Evolutionary conservation across 2,329 filamentous ascomycete genomes (phyloP).

Genomic region (Dothideomycetes sp.): DNA sequence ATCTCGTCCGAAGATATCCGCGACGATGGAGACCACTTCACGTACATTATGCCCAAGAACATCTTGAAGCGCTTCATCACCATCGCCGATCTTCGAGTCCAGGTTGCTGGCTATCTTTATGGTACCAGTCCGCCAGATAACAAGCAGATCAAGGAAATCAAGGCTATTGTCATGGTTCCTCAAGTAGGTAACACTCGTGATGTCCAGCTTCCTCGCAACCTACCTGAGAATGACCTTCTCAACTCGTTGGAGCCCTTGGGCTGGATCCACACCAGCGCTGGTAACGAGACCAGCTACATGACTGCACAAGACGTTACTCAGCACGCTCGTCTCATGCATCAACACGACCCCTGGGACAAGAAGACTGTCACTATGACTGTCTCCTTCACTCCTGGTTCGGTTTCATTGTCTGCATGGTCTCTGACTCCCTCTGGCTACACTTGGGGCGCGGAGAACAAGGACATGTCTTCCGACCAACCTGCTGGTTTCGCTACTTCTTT

Average conservation of each 20-base stretch:
- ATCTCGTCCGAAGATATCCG: slow-evolving; percentile 93
- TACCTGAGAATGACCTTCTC: slow-evolving; percentile 88
- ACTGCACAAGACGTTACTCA: slow-evolving; percentile 88
- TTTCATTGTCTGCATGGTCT: slow-evolving; percentile 88
- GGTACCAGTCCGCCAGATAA: slow-evolving; percentile 89
- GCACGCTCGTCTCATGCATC: slow-evolving; percentile 80
- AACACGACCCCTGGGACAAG: slow-evolving; percentile 72
- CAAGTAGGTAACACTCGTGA: slow-evolving; percentile 91
- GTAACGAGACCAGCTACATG: slow-evolving; percentile 95
- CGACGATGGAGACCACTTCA: slow-evolving; percentile 78
- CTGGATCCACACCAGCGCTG: slow-evolving; percentile 89
- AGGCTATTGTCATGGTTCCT: slow-evolving; percentile 93
- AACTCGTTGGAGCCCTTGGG: slow-evolving; percentile 81
- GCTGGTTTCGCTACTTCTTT: slow-evolving; percentile 73
- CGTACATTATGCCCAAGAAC: slow-evolving; percentile 99
- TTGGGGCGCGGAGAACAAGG: slow-evolving; percentile 95
- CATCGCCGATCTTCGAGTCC: slow-evolving; percentile 89
- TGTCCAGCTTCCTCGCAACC: slow-evolving; percentile 77
- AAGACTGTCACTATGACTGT: slow-evolving; percentile 93
- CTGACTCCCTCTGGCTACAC: slow-evolving; percentile 88
- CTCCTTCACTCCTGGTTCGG: slow-evolving; percentile 91
- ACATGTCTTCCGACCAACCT: slow-evolving; percentile 83
- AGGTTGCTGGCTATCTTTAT: slow-evolving; percentile 93
- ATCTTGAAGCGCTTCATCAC: slow-evolving; percentile 97
- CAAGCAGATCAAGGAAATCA: slow-evolving; percentile 92